Conservation (phyloP, 306 rosid genomes). For the Ochetophila trinervis region DNA sequence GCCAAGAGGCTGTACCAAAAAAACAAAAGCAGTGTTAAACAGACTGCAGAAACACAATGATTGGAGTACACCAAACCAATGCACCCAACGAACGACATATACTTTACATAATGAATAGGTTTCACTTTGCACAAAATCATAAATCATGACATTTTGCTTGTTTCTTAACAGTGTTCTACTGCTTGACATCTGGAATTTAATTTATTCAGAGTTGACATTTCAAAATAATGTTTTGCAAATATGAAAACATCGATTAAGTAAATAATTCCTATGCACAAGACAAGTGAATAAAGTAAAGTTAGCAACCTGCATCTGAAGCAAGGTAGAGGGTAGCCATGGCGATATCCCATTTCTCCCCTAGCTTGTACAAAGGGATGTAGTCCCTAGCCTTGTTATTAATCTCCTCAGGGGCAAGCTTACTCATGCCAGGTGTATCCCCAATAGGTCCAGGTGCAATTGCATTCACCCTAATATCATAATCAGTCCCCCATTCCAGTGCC, state of each 20-base stretch:
- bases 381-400: slow-evolving; percentile 46
- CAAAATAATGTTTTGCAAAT: too few species aligned
- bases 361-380: slow-evolving; percentile 53
- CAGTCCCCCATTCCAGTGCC: slow-evolving; percentile 98
- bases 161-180: not conserved
- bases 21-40: too few species aligned
- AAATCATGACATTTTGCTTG: not conserved
- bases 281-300: slow-evolving; percentile 1
- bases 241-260: not conserved
- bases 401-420: slow-evolving; percentile 79
- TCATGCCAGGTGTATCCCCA: slow-evolving; percentile 78
- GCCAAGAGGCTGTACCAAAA: too few species aligned
- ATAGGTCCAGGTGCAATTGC: slow-evolving; percentile 98
- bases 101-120: too few species aligned
- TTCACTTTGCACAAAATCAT: too few species aligned
- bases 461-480: slow-evolving; percentile 83
- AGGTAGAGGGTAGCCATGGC: slow-evolving; percentile 91
- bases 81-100: too few species aligned
- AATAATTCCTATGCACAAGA: not conserved
- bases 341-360: slow-evolving; percentile 96
- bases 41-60: too few species aligned
- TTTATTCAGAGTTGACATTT: too few species aligned
- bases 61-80: too few species aligned
- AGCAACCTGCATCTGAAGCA: slow-evolving; percentile 82
- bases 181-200: too few species aligned